Base-by-base conservation (phyloP, 495 filamentous ascomycete species). In the Chaetomidium leptoderma region DNA sequence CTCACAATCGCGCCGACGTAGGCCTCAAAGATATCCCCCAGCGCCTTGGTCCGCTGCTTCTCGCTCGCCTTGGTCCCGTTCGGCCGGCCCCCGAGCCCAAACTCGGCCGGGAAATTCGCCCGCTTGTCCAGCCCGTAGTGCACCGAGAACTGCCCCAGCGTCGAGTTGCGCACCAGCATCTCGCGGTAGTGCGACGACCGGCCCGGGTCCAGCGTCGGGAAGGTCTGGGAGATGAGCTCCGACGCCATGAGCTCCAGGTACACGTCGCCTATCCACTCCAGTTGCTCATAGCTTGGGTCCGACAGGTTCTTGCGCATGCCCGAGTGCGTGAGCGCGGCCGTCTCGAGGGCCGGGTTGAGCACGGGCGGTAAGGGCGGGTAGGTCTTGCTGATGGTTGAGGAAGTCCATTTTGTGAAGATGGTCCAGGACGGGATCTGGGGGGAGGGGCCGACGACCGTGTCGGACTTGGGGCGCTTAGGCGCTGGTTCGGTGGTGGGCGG, bases 21-120 rank as follows among this genome's bases (percentile, higher is more conserved):
- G 2, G 91, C 86, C 70, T 96, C 91, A 65, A 96, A 92, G 9
- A 96, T 79, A 69, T 96, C 91, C 9, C 84, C 91, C 46, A 84
- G 73, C 17, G 86, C 82, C 68, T 96, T 96, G 26, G 62, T 72
- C 29, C 74, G 79, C 59, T 79, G 77, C 58, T 79, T 79, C 45
- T 83, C 78, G 30, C 64, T 70, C 10, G 68, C 72, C 19, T 60
- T 61, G 2, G 64, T 67, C 7, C 70, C 71, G 13, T 66, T 70
- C 7, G 55, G 42, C 29, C 72, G 64, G 8, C 70, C 70, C 16
- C 60, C 60, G 3, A 70, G 68, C 3, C 62, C 63, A 37, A 77
- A 76, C 55, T 76, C 70, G 39, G 61, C 53, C n/a, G 81, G 81
- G 16, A 86, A 74, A 23, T 72, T 73, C 26, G 83, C 79, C 37